These are phyloP conservation scores for Penicillium paxilli DNA, from an alignment of 495 filamentous ascomycete species.

Conservation along the genomic window DNA sequence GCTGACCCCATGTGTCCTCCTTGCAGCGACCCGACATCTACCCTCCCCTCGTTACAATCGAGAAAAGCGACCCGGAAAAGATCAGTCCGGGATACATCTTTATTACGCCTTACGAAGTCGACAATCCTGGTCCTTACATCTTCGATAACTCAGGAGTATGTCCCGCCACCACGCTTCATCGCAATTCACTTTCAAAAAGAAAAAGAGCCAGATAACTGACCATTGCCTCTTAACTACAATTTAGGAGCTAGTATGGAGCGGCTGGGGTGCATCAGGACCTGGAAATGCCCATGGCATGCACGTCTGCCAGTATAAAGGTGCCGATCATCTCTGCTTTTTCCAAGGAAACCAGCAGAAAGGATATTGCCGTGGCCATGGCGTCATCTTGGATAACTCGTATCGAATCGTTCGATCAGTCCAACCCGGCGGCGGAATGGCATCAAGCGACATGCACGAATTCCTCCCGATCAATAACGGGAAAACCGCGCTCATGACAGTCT, in stretches of 20 bases:
- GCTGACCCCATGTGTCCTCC: not conserved
- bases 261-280: conserved; percentile 42
- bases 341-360: conserved; percentile 54
- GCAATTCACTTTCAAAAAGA: not conserved
- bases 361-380: conserved; percentile 53
- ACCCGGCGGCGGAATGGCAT: conserved; percentile 46
- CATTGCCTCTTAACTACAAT: not conserved
- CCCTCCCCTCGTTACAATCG: conserved; percentile 33
- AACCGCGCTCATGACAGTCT: conserved; percentile 55
- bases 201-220: not conserved
- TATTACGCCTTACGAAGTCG: conserved; percentile 39
- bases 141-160: conserved; percentile 45
- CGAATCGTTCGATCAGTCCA: conserved; percentile 46
- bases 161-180: not conserved
- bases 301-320: conserved; percentile 47
- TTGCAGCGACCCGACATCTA: conserved; percentile 43
- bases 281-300: conserved; percentile 46
- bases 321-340: conserved; percentile 54
- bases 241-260: conserved; percentile 49
- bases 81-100: conserved; percentile 46
- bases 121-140: conserved; percentile 46
- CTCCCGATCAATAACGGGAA: conserved; percentile 45
- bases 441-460: conserved; percentile 55
- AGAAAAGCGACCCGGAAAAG: conserved; percentile 27
- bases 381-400: conserved; percentile 54